Percentiles rank a stretch among this genome's conserved stretches.
phyloP scores from a whole-genome alignment of 495 filamentous ascomycete species.

The Penicillium desertorum region DNA sequence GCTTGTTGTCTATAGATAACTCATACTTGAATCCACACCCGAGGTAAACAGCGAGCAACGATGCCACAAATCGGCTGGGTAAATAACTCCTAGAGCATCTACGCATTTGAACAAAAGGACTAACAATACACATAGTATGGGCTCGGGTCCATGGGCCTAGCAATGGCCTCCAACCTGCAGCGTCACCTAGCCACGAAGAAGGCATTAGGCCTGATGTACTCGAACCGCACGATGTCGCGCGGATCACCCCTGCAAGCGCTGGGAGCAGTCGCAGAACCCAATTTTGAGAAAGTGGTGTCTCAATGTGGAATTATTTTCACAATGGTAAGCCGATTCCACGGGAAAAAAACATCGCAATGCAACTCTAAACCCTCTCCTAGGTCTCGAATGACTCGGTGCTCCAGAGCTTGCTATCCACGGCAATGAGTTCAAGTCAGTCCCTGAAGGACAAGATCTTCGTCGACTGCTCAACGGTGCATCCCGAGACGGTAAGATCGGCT shows the following conservation, averaged over 20 bases:
- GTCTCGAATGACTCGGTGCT: slow-evolving; percentile 46
- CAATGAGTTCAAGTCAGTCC: slow-evolving; percentile 33
- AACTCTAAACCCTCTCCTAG: slow-evolving; percentile 20
- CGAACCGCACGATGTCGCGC: slow-evolving; percentile 47
- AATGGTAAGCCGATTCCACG: slow-evolving; percentile 31
- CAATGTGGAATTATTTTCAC: slow-evolving; percentile 48
- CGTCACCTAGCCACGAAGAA: slow-evolving; percentile 42
- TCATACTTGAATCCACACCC: background rate
- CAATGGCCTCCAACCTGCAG: slow-evolving; percentile 51
- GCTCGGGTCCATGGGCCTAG: slow-evolving; percentile 51
- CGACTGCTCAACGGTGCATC: slow-evolving; percentile 51
- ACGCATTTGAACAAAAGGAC: background rate
- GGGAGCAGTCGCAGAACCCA: slow-evolving; percentile 36
- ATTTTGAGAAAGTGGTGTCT: slow-evolving; percentile 38
- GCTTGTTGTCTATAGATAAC: background rate
- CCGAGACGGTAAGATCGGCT: slow-evolving; percentile 38
- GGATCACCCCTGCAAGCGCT: slow-evolving; percentile 37
- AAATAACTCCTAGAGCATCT: slow-evolving; percentile 4
- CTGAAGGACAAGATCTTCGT: slow-evolving; percentile 50
- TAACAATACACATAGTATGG: slow-evolving; percentile 37
- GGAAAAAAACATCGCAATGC: background rate
- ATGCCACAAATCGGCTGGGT: slow-evolving; percentile 48
- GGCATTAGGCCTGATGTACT: slow-evolving; percentile 38
- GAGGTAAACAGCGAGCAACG: slow-evolving; percentile 6
- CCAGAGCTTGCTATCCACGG: slow-evolving; percentile 35